Evolutionary conservation across 2,329 filamentous ascomycete genomes (phyloP).

Genomic region (Nemania sp.): DNA sequence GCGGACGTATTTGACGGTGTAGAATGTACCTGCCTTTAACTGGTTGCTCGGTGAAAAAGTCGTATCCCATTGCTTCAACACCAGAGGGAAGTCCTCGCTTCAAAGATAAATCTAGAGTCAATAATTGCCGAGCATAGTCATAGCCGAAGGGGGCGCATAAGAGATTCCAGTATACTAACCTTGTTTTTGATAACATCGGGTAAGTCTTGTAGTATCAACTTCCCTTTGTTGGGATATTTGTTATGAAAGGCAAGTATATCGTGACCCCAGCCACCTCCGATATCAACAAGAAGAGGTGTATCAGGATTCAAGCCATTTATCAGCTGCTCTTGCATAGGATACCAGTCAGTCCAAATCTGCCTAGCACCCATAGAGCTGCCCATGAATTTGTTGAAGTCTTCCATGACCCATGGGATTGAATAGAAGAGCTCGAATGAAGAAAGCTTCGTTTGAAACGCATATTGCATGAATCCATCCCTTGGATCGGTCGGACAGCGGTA

Average conservation of each 20-base stretch:
- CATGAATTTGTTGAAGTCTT: constrained; percentile 48
- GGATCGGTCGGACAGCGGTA: constrained; percentile 47
- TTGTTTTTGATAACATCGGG: constrained; percentile 42
- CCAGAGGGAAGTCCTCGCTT: constrained; percentile 37
- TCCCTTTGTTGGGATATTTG: constrained; percentile 43
- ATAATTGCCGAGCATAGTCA: neutral
- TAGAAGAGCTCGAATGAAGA: constrained; percentile 42
- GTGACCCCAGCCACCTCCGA: constrained; percentile 49
- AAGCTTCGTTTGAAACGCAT: constrained; percentile 47
- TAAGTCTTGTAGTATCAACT: constrained; percentile 49
- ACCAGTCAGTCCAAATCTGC: constrained; percentile 46
- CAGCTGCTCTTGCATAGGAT: constrained; percentile 48
- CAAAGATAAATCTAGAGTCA: neutral
- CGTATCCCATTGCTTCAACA: constrained; percentile 51
- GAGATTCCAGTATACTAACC: constrained; percentile 1
- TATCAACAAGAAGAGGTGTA: constrained; percentile 48
- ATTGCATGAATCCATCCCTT: constrained; percentile 47
- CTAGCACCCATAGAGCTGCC: constrained; percentile 47
- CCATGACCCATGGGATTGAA: constrained; percentile 40
- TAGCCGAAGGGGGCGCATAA: neutral
- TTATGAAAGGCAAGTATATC: constrained; percentile 46
- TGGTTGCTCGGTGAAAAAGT: constrained; percentile 53
- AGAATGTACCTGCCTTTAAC: constrained; percentile 48
- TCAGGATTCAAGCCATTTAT: constrained; percentile 41
- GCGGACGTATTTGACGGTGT: neutral